These are phyloP conservation scores for Dactylellina sp. DNA, from an alignment of 2,329 filamentous ascomycete genomes.

Conservation along the genomic window DNA sequence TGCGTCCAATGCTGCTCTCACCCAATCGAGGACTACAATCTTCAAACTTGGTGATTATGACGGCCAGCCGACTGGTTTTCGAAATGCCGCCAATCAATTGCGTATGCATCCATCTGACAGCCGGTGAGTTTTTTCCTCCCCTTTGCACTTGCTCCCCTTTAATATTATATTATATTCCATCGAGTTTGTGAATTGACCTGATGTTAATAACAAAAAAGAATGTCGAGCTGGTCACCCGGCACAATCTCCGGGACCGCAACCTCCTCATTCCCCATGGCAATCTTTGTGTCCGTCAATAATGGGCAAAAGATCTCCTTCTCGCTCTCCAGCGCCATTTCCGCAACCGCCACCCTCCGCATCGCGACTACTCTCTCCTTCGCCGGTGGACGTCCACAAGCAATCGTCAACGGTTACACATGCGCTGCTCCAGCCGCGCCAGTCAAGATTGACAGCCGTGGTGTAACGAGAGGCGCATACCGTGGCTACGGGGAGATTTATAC, in stretches of 20 bases:
- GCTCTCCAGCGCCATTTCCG: constrained; percentile 69
- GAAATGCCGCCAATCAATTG: constrained; percentile 75
- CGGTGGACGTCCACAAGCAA: constrained; percentile 70
- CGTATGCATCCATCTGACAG: constrained; percentile 76
- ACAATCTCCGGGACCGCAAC: constrained; percentile 12
- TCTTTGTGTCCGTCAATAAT: constrained; percentile 67
- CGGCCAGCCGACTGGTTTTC: constrained; percentile 73
- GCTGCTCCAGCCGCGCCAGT: constrained; percentile 69
- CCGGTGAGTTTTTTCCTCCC: constrained; percentile 1
- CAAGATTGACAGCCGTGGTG: constrained; percentile 74
- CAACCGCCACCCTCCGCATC: constrained; percentile 71
- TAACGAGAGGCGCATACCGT: constrained; percentile 74
- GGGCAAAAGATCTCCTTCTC: constrained; percentile 67
- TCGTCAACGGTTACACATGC: constrained; percentile 67
- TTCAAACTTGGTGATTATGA: constrained; percentile 76
- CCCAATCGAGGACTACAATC: constrained; percentile 67
- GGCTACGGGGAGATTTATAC: constrained; percentile 75
- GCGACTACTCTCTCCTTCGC: constrained; percentile 74
- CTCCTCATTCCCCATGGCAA: constrained; percentile 72
- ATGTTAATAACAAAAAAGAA: constrained; percentile 6
- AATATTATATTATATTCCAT: neutral
- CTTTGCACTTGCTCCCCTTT: no score
- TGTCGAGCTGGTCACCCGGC: constrained; percentile 32
- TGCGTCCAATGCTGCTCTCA: constrained; percentile 60
- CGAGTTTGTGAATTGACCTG: neutral